phyloP scores from a whole-genome alignment of 1,284 basidiomycete genomes.

The Ustilago vetiveriae region DNA sequence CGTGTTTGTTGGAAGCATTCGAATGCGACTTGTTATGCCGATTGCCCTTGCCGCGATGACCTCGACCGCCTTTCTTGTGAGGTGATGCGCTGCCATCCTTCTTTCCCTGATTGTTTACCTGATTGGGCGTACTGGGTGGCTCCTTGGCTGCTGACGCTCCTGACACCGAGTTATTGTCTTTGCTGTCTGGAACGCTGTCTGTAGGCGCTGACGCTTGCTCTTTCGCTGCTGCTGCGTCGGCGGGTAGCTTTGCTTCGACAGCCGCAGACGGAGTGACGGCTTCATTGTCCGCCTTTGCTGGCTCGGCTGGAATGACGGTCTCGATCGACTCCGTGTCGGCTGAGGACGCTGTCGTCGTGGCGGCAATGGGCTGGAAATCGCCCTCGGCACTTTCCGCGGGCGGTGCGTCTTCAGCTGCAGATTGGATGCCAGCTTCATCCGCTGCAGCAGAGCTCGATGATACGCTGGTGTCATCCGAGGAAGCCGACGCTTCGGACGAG shows the following conservation, averaged over 20 bases:
- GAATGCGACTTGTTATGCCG: conserved; percentile 34
- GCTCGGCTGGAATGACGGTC: conserved; percentile 12
- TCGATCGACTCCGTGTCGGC: not conserved
- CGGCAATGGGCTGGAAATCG: conserved; percentile 14
- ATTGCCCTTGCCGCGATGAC: conserved; percentile 26
- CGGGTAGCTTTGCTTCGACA: conserved; percentile 1
- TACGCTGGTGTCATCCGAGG: conserved; percentile 4
- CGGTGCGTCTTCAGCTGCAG: conserved; percentile 1
- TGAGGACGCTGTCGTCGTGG: not conserved
- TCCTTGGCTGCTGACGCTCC: not conserved
- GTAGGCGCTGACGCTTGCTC: not conserved
- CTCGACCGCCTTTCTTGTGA: conserved; percentile 12
- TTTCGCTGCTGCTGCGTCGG: not conserved
- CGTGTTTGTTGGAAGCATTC: conserved; percentile 15
- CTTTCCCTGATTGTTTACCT: conserved; percentile 3
- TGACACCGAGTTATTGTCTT: too few species aligned
- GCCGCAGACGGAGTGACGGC: conserved; percentile 3
- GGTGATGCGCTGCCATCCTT: conserved; percentile 31
- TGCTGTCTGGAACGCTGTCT: not conserved
- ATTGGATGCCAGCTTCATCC: not conserved
- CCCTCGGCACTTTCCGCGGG: conserved; percentile 17
- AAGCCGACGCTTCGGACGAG: not conserved
- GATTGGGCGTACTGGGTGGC: conserved; percentile 1
- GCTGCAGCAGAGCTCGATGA: conserved; percentile 3
- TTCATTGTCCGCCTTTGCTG: conserved; percentile 16